Base-by-base conservation (phyloP, 2,329 filamentous ascomycete genomes). In the Ophiostoma ulmi region DNA sequence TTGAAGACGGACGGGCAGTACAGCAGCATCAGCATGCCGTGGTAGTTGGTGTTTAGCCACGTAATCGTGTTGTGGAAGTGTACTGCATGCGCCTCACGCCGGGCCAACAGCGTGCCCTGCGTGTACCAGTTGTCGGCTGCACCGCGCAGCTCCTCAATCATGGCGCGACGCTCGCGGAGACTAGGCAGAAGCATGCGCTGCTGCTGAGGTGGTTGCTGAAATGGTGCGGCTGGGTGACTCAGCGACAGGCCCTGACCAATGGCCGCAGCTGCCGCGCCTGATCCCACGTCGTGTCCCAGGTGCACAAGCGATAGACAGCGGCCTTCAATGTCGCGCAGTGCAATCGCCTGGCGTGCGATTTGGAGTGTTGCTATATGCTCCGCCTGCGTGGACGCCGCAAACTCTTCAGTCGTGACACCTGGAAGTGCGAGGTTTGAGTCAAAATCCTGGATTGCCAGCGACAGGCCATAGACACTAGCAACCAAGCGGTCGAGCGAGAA, bases 121-220 rank as follows among this genome's bases (percentile, higher is more conserved):
- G 78, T 82, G 72, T 83, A 83, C 81, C 82, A 83, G 71, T 83
- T 79, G 69, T 83, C 81, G 26, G 83, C 81, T 31, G 81, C 78
- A 7, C 78, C 76, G 26, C 80, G 77, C 22, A 82, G 75, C 31
- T 76, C 75, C 48, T 77, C 76, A 2, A 80, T 69, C 20, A 80
- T 76, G 61, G 78, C 75, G 10, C 77, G 78, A 3, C 80, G 77
- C 64, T 76, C 75, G 8, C 78, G 75, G 14, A 79, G 74, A 61
- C 71, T 72, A 20, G 69, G 71, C 61, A 71, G 52, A 10, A 67
- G 44, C 63, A 44, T 58, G 17, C 52, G 64, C 7, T 61, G 69
- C 63, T 70, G 69, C 6, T 67, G 64, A 7, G 39, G 52, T 2
- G 67, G 69, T 26, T 63, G 69, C 35, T 70, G 65, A 20, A 48